Base-by-base conservation (phyloP, 441 rosid species). In the Mallotus repandus region DNA sequence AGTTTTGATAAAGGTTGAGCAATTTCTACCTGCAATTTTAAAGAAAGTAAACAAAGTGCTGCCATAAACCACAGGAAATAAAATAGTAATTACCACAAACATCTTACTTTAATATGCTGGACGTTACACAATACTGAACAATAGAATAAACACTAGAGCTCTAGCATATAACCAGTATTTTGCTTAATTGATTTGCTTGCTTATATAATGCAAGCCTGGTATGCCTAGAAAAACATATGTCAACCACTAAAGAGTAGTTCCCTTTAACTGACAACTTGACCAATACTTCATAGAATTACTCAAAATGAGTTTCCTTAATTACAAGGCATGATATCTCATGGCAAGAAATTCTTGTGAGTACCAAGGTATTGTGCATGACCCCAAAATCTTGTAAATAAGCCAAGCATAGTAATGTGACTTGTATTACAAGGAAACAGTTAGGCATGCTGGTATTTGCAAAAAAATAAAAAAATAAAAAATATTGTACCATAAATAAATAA, bases 1-100 rank as follows among this genome's bases (percentile, higher is more conserved):
- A 96, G 89, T 80, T 91, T 91, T 38, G 97, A 87, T 54, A 93
- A 80, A 79, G 97, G 91, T 78, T 84, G 90, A 65, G 97, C 93
- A 49, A 82, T 77, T 86, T 93, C 96, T 59, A 96, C 91, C 98
- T 96, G 91, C 83, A 86, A 54, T 63, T 35, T 48, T 55, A 16
- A 15, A 76, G 61, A 35, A 61, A 11, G 29, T 14, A 35, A 65
- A 52, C 43, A 76, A 63, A 21, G 63, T 63, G 56, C 58, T 45
- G 53, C 9, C 66, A 21, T 21, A 56, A 59, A 75, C 48, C 48
- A 32, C 18, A 71, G 25, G 52, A 66, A 19, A 74, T 18, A 57
- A 29, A 66, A 32, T n/a, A 48, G 41, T 38, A 38, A 38, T 38
- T 38, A 38, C 7, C 41, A 35, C 38, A 22, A 32, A 19, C 32